Base-by-base conservation (phyloP, 2,329 filamentous ascomycete species). In the Aureobasidium sp. region DNA sequence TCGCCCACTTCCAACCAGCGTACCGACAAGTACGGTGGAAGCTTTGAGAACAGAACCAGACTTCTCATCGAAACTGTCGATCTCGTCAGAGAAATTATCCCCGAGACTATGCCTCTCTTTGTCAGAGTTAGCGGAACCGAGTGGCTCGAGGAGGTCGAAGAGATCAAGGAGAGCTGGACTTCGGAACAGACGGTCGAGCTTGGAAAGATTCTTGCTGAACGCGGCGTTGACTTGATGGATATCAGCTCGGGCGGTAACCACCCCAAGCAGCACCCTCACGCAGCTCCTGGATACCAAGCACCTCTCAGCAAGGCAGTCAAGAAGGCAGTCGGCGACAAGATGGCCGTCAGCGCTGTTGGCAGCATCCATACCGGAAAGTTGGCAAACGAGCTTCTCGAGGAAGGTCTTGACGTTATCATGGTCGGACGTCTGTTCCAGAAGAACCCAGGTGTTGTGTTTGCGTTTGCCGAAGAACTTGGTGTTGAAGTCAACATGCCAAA, bases 141-240 rank as follows among this genome's bases (percentile, higher is more conserved):
- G 69, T 91, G 87, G 87, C 79, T 92, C 0, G 86, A 91, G 63
- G 77, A 81, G 62, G 79, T 81, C 53, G 77, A 78, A 37, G 79
- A 78, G 39, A 72, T 79, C 22, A 75, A 78, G 12, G 81, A 85
- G 66, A 84, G 81, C 68, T 94, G 90, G 89, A 87, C 81, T 0
- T 67, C 84, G 2, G 80, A 85, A 17, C 81, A 93, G 60, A 85
- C 84, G 0, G 78, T 84, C 33, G 77, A 78, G 53, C 80, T 94
- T 1, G 86, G 89, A 0, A 71, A 78, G 70, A 77, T 87, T 11
- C 81, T 97, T 0, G 88, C 89, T 0, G 82, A 81, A 0, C 78
- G 81, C 14, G 92, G 92, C 33, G 82, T 96, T 47, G 92, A 97
- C 71, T 77, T 96, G 17, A 80, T 96, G 33, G 92, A 97, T 72